Evolutionary conservation across 306 rosid genomes (phyloP).

Genomic region (Acacia crassicarpa): DNA sequence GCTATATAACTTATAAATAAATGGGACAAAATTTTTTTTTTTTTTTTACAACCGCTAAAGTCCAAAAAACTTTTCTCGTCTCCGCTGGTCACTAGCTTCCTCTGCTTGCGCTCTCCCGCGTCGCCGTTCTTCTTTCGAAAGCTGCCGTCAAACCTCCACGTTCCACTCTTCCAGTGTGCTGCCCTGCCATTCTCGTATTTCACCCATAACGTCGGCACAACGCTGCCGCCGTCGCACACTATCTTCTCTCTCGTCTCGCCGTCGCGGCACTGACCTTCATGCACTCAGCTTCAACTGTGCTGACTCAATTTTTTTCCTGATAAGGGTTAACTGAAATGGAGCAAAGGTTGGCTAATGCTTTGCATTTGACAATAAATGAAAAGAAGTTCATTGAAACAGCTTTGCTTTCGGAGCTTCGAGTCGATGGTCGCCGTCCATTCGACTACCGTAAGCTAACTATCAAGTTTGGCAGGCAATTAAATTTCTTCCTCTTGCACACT

Average conservation of each 20-base stretch:
- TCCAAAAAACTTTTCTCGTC: neutral
- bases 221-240: neutral
- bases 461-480: conserved; percentile 57
- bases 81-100: neutral
- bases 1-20: no score
- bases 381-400: conserved; percentile 69
- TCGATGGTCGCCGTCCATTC: conserved; percentile 87
- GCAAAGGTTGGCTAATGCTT: conserved; percentile 65
- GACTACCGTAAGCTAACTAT: conserved; percentile 70
- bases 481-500: neutral
- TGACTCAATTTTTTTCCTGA: neutral
- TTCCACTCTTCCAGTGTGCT: neutral
- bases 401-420: conserved; percentile 57
- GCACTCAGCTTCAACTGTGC: neutral
- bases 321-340: conserved; percentile 45
- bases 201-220: neutral
- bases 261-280: neutral
- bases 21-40: no score
- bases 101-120: neutral
- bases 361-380: conserved; percentile 61
- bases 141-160: neutral
- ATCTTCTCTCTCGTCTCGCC: neutral
- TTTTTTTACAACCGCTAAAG: no score
- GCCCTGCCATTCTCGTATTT: neutral
- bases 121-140: neutral